Evolutionary conservation across 345 rosid genomes (phyloP).

Genomic region (Bruguiera parviflora): DNA sequence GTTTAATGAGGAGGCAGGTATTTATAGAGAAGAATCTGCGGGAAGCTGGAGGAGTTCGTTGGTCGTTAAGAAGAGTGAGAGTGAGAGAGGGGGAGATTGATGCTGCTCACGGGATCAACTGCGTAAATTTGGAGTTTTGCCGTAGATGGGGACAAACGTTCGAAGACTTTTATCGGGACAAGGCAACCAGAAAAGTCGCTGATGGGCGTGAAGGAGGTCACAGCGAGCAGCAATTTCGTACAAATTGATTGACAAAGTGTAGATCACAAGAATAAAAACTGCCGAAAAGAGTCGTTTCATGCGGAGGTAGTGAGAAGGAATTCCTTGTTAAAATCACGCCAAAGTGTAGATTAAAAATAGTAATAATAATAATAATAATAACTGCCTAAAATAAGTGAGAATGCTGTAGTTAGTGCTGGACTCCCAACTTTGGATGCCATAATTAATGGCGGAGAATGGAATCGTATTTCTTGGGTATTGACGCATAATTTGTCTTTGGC

Average conservation of each 20-base stretch:
- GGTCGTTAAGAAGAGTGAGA: slow-evolving; percentile 20
- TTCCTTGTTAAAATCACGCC: background rate
- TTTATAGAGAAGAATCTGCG: slow-evolving; percentile 28
- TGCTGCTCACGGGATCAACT: slow-evolving; percentile 55
- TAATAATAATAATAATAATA: background rate
- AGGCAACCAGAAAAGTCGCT: slow-evolving; percentile 1
- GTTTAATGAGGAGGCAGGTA: slow-evolving; percentile 2
- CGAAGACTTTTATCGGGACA: slow-evolving; percentile 17
- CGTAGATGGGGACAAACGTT: slow-evolving; percentile 19
- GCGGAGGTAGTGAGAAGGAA: background rate
- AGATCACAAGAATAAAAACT: too few relatives aligned
- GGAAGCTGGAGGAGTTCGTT: slow-evolving; percentile 35
- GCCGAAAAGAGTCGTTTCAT: background rate
- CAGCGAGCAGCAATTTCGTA: background rate
- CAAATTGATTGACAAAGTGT: background rate
- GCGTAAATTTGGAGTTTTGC: slow-evolving; percentile 37
- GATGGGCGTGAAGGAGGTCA: background rate
- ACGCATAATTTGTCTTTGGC: slow-evolving; percentile 21
- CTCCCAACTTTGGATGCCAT: slow-evolving; percentile 33
- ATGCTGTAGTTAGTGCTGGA: background rate
- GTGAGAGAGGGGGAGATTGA: background rate
- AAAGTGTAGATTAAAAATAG: background rate
- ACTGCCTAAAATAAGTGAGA: slow-evolving; percentile 22
- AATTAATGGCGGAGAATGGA: slow-evolving; percentile 28
- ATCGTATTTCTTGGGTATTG: background rate